These are phyloP conservation scores for Jimgerdemannia flammicorona DNA, from an alignment of 192 early-diverging fungal genomes.

Conservation along the genomic window DNA sequence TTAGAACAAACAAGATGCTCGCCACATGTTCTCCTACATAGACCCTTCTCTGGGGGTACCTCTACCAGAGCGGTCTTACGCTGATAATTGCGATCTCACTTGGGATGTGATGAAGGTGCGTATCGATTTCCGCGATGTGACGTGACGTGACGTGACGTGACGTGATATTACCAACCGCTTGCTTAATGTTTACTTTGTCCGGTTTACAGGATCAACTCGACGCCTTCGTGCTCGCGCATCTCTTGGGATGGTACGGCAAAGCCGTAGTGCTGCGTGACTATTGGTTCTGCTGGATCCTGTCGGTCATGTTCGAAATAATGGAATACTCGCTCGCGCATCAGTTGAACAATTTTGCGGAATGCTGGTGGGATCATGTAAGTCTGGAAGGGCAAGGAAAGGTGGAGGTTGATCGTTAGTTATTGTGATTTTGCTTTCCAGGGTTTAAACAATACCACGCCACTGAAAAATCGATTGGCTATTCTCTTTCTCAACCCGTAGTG, in stretches of 20 bases:
- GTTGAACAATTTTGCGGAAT: conserved; percentile 96
- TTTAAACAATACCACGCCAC: conserved; percentile 8
- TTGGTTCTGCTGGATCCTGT: conserved; percentile 96
- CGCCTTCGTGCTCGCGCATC: conserved; percentile 91
- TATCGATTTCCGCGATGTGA: conserved; percentile 74
- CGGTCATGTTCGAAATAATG: conserved; percentile 90
- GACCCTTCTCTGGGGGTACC: conserved; percentile 76
- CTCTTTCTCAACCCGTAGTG: conserved; percentile 45
- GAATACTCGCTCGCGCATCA: conserved; percentile 96
- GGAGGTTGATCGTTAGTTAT: not conserved
- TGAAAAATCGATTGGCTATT: conserved; percentile 6
- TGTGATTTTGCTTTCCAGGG: not conserved
- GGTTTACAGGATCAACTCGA: conserved; percentile 72
- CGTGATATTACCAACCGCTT: not conserved
- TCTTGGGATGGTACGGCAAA: conserved; percentile 93
- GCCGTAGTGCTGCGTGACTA: conserved; percentile 90
- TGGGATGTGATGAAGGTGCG: conserved; percentile 67
- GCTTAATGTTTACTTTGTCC: not conserved
- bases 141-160: conserved; percentile 68
- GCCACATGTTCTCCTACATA: conserved; percentile 73
- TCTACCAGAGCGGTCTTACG: conserved; percentile 92
- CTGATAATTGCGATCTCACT: conserved; percentile 82
- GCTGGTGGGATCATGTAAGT: conserved; percentile 97
- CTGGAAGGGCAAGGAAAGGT: not conserved
- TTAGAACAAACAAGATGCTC: conserved; percentile 83